Evolutionary conservation across 176 grass and related monocot genomes (phyloP).

Genomic region (Chrysopogon serrulatus): DNA sequence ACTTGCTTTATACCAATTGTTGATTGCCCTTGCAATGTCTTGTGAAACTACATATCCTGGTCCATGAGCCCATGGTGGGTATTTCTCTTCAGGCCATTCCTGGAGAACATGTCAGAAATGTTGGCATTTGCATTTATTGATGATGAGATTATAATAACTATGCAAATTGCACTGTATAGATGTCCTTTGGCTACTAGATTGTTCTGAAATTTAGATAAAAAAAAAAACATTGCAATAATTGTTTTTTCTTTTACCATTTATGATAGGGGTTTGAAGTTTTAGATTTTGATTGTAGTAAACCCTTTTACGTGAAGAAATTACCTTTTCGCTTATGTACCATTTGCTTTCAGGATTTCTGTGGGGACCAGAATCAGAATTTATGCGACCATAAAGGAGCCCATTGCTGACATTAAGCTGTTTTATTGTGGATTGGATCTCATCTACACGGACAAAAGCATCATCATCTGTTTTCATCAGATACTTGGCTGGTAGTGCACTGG

Average conservation of each 20-base stretch:
- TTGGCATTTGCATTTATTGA: background rate
- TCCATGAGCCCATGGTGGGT: conserved; percentile 95
- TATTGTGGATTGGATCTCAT: conserved; percentile 65
- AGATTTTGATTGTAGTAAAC: background rate
- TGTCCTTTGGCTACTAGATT: background rate
- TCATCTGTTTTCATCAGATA: conserved; percentile 99
- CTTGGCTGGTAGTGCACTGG: conserved; percentile 60
- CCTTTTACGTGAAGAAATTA: conserved; percentile 40
- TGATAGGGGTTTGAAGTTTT: background rate
- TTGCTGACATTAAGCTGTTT: conserved; percentile 51
- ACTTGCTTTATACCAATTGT: conserved; percentile 49
- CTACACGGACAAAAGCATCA: conserved; percentile 96
- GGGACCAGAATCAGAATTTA: conserved; percentile 65
- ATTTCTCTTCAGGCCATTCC: conserved; percentile 92
- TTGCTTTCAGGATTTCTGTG: conserved; percentile 80
- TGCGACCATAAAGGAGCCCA: conserved; percentile 79
- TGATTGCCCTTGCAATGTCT: conserved; percentile 70
- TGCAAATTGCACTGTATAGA: background rate
- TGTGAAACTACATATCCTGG: conserved; percentile 91
- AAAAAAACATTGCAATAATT: background rate
- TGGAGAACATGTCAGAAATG: conserved; percentile 40
- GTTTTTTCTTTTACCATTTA: conserved; percentile 16
- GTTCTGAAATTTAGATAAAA: background rate
- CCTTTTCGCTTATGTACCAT: conserved; percentile 81
- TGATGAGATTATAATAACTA: background rate